Conservation (phyloP, 148 eudicot genomes). For the Rhododendron williamsianum region DNA sequence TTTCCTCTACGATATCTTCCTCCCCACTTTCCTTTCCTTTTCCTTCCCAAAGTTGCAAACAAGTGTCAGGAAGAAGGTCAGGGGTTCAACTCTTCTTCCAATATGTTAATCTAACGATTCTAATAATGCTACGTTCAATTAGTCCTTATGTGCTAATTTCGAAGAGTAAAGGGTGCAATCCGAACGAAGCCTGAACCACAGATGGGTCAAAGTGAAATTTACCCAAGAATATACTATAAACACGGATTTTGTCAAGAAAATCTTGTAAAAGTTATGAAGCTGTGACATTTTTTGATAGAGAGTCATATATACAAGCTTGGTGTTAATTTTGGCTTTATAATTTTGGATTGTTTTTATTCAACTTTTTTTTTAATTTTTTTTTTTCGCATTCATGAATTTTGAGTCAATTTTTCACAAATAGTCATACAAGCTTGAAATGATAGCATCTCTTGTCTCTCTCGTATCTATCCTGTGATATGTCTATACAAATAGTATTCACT, state of each 20-base stretch:
- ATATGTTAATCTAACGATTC: too few relatives aligned
- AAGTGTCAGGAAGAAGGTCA: background rate
- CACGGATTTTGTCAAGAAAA: background rate
- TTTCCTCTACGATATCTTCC: too few relatives aligned
- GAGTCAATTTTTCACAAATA: too few relatives aligned
- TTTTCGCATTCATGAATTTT: too few relatives aligned
- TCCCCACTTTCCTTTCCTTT: background rate
- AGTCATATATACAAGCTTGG: background rate
- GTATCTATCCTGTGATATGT: too few relatives aligned
- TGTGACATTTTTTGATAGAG: too few relatives aligned
- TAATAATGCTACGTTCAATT: background rate
- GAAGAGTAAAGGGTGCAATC: background rate
- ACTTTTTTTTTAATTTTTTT: too few relatives aligned
- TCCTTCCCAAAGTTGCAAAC: too few relatives aligned
- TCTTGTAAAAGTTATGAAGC: background rate
- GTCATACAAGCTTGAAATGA: background rate
- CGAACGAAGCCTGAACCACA: background rate
- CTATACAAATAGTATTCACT: too few relatives aligned
- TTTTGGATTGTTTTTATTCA: too few relatives aligned
- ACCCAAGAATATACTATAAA: background rate
- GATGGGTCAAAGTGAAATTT: background rate
- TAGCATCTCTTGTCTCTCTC: background rate
- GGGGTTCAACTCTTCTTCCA: background rate
- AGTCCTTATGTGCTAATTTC: background rate
- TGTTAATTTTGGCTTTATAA: too few relatives aligned